Evolutionary conservation across 1,284 basidiomycete genomes (phyloP), one percentile per base, ranked within the genome.

Genomic region (Garcileccinum viscosum): DNA sequence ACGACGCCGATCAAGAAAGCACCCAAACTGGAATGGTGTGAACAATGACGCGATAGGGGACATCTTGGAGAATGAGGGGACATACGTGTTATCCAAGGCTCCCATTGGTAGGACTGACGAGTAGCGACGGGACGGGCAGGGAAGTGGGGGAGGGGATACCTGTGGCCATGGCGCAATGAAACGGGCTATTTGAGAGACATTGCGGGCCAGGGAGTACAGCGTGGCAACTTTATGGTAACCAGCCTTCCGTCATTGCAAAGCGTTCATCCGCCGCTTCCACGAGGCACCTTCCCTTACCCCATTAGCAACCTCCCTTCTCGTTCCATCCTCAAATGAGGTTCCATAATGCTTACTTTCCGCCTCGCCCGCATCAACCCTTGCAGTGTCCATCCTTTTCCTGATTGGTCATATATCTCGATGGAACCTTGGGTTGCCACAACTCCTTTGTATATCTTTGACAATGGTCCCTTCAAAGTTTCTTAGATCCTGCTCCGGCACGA

Each of bases 1-100:
- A 89, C 79, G 30, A 89, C 83, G 15, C 88, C 88, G 66, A 90
- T 81, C 71, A 86, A 84, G 64, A 84, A 83, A 44, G 86, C 87
- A 8, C 88, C 88, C 65, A 88, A 77, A 47, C 88, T 89, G 35
- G 12, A 30, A 37, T 40, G 53, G 35, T 19, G 32, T 24, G 65
- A 56, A 69, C 27, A 65, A 33, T 50, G 37, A 42, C 7, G 38
- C n/a, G 27, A 53, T 37, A 44, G 24, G 24, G 30, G 30, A n/a
- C 14, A 15, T 30, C 30, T 24, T 30, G 33, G 24, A 4, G 5
- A 22, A 4, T 19, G 17, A 24, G 32, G 5, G 42, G 24, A 70
- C 77, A 58, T 67, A 78, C 77, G 73, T 80, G 1, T 75, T 75
- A 33, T 78, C 75, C 63, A 77, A 60, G 38, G 2, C 5, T 27